A percentile compares a stretch with the other conserved stretches of the same genome.
phyloP scores from a whole-genome alignment of 352 stramenopile genomes.

The Phytophthora podocarpi region DNA sequence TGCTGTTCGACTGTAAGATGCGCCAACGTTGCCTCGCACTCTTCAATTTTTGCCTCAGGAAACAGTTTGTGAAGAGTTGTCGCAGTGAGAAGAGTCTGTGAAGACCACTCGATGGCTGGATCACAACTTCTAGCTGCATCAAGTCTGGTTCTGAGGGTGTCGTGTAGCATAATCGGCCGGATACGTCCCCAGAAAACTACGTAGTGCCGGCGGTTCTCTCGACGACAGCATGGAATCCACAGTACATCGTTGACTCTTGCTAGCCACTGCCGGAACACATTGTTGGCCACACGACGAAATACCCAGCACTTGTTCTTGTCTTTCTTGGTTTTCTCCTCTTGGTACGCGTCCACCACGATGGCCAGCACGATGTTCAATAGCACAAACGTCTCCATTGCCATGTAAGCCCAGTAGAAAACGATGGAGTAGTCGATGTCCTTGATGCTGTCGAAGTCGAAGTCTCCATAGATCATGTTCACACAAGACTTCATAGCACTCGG shows the following conservation, averaged over 20 bases:
- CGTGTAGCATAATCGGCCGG: constrained; percentile 25
- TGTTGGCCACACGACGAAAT: constrained; percentile 31
- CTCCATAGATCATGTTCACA: constrained; percentile 72
- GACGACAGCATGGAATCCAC: constrained; percentile 11
- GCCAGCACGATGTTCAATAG: constrained; percentile 79
- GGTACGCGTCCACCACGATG: constrained; percentile 72
- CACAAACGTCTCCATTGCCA: constrained; percentile 67
- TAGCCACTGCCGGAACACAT: constrained; percentile 29
- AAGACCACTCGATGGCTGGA: constrained; percentile 10
- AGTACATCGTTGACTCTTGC: constrained; percentile 26
- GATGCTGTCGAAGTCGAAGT: constrained; percentile 64
- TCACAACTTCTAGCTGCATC: constrained; percentile 1
- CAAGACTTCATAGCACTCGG: constrained; percentile 53
- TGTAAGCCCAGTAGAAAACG: constrained; percentile 72
- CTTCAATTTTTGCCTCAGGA: constrained; percentile 13
- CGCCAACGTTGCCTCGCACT: constrained; percentile 25
- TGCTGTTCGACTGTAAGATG: constrained; percentile 19
- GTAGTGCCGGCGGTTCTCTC: constrained; percentile 10
- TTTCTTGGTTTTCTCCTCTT: constrained; percentile 42
- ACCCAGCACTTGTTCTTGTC: constrained; percentile 38
- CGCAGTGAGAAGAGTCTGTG: constrained; percentile 18
- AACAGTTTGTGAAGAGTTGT: constrained; percentile 23
- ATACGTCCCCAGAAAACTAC: constrained; percentile 33
- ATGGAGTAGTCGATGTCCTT: constrained; percentile 50
- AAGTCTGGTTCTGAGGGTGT: constrained; percentile 9